Evolutionary conservation across 768 basidiomycete genomes (phyloP).

Genomic region (Holtermannia corniformis): DNA sequence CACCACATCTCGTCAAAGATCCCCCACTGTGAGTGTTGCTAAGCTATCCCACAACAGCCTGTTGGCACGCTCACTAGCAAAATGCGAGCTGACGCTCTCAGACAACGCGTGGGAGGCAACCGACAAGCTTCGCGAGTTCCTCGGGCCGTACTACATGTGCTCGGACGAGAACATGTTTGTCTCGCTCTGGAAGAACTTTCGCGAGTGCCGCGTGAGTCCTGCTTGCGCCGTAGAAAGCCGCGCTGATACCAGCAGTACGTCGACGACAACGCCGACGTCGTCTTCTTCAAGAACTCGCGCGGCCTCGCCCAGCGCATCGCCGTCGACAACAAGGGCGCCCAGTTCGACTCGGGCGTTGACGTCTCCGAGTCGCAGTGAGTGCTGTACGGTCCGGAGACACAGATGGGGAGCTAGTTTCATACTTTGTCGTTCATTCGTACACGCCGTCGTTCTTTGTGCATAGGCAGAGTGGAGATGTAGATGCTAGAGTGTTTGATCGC

Average conservation of each 20-base stretch:
- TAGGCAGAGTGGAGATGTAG: not conserved
- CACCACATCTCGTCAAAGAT: conserved; percentile 94
- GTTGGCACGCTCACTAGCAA: not conserved
- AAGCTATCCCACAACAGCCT: too few species aligned
- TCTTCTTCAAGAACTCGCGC: conserved; percentile 51
- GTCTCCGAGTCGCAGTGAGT: conserved; percentile 35
- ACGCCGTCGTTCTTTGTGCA: not conserved
- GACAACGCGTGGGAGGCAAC: conserved; percentile 75
- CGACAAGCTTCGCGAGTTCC: conserved; percentile 67
- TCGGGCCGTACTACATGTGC: conserved; percentile 48
- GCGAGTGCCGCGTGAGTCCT: conserved; percentile 70
- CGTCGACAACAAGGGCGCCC: conserved; percentile 52
- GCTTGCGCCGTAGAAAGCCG: too few species aligned
- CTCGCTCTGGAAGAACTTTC: conserved; percentile 61
- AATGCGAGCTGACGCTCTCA: conserved; percentile 26
- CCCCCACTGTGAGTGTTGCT: conserved; percentile 64
- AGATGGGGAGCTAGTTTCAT: conserved; percentile 9
- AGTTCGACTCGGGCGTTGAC: conserved; percentile 62
- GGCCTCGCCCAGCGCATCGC: conserved; percentile 67
- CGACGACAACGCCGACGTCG: conserved; percentile 81
- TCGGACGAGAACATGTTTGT: conserved; percentile 46
- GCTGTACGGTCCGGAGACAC: not conserved
- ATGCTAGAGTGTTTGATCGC: too few species aligned
- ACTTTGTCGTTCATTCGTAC: not conserved
- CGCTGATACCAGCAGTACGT: conserved; percentile 54